Base-by-base conservation (phyloP, 1,139 yeast genomes). In the Blastobotrys petasosporus region DNA sequence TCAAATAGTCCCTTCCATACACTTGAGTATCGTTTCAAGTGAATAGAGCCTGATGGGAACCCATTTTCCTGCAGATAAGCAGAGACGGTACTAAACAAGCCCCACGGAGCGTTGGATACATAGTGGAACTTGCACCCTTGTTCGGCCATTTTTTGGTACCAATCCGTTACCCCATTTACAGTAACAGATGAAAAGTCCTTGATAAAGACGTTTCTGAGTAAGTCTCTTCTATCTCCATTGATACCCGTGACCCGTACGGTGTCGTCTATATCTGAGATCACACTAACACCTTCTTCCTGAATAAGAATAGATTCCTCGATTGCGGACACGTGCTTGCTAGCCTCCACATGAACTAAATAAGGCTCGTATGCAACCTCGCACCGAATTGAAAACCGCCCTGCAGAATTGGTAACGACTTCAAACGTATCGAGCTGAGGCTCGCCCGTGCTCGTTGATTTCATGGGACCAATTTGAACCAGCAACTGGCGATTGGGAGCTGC, bases 71-170 rank as follows among this genome's bases (percentile, higher is more conserved):
- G 62, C 59, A 83, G 68, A 64, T 82, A 92, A 42, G 79, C 77
- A 15, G 70, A 60, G 41, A 92, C 75, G 6, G 82, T 74, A 9
- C 82, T 75, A 63, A 74, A 88, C 32, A 92, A 67, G 63, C 90
- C 97, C 80, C 94, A 85, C 0, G 99, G 99, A 1, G 95, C 82
- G 63, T 94, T 94, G 4, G 97, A 88, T 1, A 94, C 97, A 60
- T 92, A 94, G 61, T 88, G 96, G 59, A 86, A 81, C 30, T 79
- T 70, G 9, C 83, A 74, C 4, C 77, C 72, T 10, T 57, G 53
- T 2, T 52, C 47, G 16, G 57, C 55, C 52, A 80, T 58, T 54
- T 66, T 57, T 39, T 70, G 61, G 60, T 79, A 87, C 90, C 95
- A 87, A 29, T 73, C 70, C 1, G 84, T 75, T 34, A 92, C 82